Evolutionary conservation across 2,329 filamentous ascomycete species (phyloP).

Genomic region (Penicillium brasilianum): DNA sequence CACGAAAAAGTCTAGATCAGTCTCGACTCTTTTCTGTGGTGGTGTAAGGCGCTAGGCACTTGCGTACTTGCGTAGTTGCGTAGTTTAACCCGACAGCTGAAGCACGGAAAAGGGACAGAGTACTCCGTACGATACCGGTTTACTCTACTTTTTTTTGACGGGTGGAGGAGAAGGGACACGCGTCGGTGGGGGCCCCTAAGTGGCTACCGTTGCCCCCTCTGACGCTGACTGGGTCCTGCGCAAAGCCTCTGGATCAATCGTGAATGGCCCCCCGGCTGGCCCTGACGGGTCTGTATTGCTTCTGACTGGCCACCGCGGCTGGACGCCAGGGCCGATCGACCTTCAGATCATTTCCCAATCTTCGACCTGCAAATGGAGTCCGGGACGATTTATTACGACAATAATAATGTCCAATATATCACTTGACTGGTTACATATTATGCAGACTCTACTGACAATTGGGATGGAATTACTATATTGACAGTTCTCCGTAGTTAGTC

Average conservation of each 20-base stretch:
- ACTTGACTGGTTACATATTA: background rate
- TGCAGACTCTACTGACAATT: background rate
- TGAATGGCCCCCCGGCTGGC: background rate
- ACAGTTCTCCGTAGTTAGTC: background rate
- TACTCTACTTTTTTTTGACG: too few relatives aligned
- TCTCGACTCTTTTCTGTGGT: too few relatives aligned
- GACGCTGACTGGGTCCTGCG: slow-evolving; percentile 21
- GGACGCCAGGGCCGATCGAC: slow-evolving; percentile 27
- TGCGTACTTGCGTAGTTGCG: too few relatives aligned
- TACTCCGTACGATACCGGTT: too few relatives aligned
- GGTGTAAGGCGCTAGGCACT: too few relatives aligned
- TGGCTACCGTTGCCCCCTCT: slow-evolving; percentile 22
- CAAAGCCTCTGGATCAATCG: background rate
- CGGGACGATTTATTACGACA: too few relatives aligned
- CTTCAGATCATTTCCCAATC: slow-evolving; percentile 28
- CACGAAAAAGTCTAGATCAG: too few relatives aligned
- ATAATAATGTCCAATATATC: too few relatives aligned
- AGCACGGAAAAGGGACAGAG: too few relatives aligned
- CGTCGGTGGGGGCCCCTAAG: slow-evolving; percentile 26
- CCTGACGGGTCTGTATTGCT: background rate
- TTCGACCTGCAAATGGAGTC: slow-evolving; percentile 4
- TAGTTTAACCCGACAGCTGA: too few relatives aligned
- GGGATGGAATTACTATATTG: too few relatives aligned
- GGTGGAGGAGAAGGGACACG: slow-evolving; percentile 23
- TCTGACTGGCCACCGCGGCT: slow-evolving; percentile 13